These are phyloP conservation scores for Penicillium cinerascens DNA, from an alignment of 495 filamentous ascomycete genomes.

Conservation along the genomic window DNA sequence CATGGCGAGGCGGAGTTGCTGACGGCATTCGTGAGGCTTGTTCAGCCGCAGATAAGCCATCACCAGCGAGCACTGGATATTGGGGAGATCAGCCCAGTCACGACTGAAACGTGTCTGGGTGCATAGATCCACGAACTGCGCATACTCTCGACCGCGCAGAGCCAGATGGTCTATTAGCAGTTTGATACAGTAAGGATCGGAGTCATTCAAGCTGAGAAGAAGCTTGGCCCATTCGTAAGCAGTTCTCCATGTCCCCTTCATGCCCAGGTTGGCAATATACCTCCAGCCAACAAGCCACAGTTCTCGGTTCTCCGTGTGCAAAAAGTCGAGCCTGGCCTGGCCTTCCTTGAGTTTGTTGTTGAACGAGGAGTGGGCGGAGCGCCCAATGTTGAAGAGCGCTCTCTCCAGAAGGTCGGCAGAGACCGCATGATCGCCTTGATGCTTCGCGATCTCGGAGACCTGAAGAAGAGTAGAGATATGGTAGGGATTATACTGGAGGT, in stretches of 20 bases:
- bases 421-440: slow-evolving; percentile 79
- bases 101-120: slow-evolving; percentile 53
- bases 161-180: slow-evolving; percentile 79
- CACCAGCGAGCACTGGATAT: slow-evolving; percentile 68
- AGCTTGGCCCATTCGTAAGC: slow-evolving; percentile 92
- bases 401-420: slow-evolving; percentile 87
- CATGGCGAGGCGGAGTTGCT: slow-evolving; percentile 62
- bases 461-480: slow-evolving; percentile 91
- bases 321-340: slow-evolving; percentile 73
- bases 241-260: slow-evolving; percentile 91
- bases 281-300: slow-evolving; percentile 88
- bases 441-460: slow-evolving; percentile 85
- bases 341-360: slow-evolving; percentile 70
- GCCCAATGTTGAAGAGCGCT: slow-evolving; percentile 88
- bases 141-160: slow-evolving; percentile 70
- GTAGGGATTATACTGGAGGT: slow-evolving; percentile 74
- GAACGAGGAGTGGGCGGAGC: slow-evolving; percentile 78
- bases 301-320: slow-evolving; percentile 80
- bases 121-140: slow-evolving; percentile 70
- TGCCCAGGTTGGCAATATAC: slow-evolving; percentile 75
- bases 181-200: slow-evolving; percentile 78
- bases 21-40: slow-evolving; percentile 59
- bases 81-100: slow-evolving; percentile 49
- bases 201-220: slow-evolving; percentile 69
- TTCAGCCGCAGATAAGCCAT: slow-evolving; percentile 70